Conservation (phyloP, 1,284 basidiomycete genomes). For the Leccinum holopus region DNA sequence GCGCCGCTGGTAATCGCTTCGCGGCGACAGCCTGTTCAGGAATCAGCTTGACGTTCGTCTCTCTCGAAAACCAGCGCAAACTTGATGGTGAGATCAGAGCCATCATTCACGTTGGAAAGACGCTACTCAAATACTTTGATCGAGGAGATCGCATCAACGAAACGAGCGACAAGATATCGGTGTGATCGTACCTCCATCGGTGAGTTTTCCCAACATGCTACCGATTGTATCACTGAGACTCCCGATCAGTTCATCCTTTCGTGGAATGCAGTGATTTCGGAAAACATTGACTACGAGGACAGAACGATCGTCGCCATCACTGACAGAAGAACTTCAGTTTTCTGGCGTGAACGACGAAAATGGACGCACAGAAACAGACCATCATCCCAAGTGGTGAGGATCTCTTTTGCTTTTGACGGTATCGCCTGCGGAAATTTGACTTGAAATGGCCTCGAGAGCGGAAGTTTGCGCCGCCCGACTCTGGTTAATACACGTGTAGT, state of each 20-base stretch:
- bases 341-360: background rate
- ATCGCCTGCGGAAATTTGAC: background rate
- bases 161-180: background rate
- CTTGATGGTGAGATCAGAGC: background rate
- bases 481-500: no score
- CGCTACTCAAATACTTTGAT: background rate
- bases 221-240: background rate
- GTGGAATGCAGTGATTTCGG: background rate
- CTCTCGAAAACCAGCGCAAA: background rate
- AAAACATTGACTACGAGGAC: background rate
- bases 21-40: background rate
- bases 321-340: background rate
- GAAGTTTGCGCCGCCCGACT: background rate
- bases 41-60: background rate
- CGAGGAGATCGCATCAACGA: background rate
- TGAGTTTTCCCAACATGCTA: background rate
- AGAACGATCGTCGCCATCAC: background rate
- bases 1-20: background rate
- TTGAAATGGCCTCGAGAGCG: background rate
- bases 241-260: background rate
- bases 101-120: background rate
- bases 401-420: background rate
- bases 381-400: background rate
- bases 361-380: background rate
- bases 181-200: background rate